phyloP scores from a whole-genome alignment of 805 yeast genomes.

The Yamadazyma olivae region DNA sequence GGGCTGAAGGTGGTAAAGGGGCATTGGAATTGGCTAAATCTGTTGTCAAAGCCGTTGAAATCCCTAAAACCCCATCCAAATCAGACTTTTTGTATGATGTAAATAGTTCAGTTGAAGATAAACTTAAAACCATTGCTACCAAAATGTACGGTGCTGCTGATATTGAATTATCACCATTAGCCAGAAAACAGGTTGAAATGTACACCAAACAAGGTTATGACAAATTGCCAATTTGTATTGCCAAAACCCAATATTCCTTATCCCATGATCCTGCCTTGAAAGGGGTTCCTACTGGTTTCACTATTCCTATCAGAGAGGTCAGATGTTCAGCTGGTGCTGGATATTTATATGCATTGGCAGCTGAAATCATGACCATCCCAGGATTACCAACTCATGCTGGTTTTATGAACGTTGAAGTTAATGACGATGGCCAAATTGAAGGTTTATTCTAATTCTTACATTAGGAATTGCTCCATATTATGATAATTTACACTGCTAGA shows the following conservation, averaged over 20 bases:
- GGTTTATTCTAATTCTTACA: constrained; percentile 42
- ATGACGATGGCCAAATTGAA: constrained; percentile 86
- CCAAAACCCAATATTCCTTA: constrained; percentile 94
- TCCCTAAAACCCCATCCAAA: constrained; percentile 37
- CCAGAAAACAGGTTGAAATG: constrained; percentile 73
- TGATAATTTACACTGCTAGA: neutral
- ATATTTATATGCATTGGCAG: constrained; percentile 92
- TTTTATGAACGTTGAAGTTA: constrained; percentile 94
- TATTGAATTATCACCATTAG: constrained; percentile 79
- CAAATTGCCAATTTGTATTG: constrained; percentile 91
- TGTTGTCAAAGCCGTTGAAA: constrained; percentile 59
- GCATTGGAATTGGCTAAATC: constrained; percentile 73
- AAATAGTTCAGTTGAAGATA: constrained; percentile 61
- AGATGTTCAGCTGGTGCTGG: constrained; percentile 97
- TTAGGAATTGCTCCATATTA: neutral
- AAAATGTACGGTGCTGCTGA: constrained; percentile 92
- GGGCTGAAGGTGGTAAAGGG: constrained; percentile 86
- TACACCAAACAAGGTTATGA: constrained; percentile 88
- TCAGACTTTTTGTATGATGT: constrained; percentile 58
- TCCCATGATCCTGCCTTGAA: constrained; percentile 91
- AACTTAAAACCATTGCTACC: constrained; percentile 62
- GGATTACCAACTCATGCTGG: constrained; percentile 96
- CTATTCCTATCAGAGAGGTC: constrained; percentile 90
- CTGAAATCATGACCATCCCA: constrained; percentile 95
- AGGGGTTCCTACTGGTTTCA: constrained; percentile 94